Evolutionary conservation across 164 flowering plant genomes (phyloP).

Genomic region (Vitis rupestris): DNA sequence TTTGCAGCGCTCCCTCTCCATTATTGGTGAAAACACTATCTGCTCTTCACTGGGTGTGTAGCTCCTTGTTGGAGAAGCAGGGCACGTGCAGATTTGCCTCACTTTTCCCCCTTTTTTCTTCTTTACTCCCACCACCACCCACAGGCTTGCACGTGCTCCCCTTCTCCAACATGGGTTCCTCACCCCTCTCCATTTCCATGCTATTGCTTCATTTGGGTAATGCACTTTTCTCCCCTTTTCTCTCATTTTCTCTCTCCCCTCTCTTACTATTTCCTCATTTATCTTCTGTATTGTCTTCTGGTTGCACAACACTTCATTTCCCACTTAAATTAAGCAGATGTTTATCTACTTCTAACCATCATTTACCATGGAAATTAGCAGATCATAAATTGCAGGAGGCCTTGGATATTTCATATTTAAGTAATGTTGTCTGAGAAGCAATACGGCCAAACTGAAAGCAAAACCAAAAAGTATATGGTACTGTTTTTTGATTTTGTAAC

Average conservation of each 20-base stretch:
- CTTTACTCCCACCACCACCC: background rate
- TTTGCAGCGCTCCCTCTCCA: too few species aligned
- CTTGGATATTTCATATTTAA: too few species aligned
- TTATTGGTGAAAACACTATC: too few species aligned
- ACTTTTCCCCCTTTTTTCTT: background rate
- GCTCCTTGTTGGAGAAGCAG: conserved; percentile 94
- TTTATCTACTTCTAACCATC: too few species aligned
- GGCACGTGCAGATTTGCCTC: conserved; percentile 74
- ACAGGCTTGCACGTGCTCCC: conserved; percentile 40
- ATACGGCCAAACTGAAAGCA: too few species aligned
- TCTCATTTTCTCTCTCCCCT: background rate
- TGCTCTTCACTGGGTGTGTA: conserved; percentile 33
- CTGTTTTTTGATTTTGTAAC: too few species aligned
- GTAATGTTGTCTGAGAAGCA: too few species aligned
- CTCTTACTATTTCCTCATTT: background rate
- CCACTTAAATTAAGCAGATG: too few species aligned
- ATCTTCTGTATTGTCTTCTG: background rate
- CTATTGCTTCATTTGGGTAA: background rate
- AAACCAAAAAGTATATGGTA: too few species aligned
- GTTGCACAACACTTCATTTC: too few species aligned
- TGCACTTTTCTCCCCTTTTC: background rate
- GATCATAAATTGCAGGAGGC: too few species aligned
- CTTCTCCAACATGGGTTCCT: conserved; percentile 46
- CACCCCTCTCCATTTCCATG: conserved; percentile 7
- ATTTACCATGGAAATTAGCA: too few species aligned